Evolutionary conservation across 331 rosid genomes (phyloP), one percentile per base, ranked within the genome.

Genomic region (Rosa hybrid): DNA sequence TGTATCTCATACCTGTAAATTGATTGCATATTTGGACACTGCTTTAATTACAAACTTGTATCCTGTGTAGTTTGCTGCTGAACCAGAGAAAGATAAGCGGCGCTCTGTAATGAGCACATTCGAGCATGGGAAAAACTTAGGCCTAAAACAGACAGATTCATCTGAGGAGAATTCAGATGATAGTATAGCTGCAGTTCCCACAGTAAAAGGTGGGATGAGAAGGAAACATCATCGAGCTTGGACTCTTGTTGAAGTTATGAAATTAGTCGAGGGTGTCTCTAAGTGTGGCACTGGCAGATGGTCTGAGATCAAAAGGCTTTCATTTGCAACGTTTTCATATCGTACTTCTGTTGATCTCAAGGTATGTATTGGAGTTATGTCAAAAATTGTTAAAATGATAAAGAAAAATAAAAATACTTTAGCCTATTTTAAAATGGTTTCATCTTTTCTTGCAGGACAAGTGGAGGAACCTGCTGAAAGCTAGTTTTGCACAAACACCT

Each of bases 311-410:
- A 96, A 93, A 86, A 91, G 91, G 13, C 97, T 90, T 59, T 85
- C 98, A 65, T 96, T 93, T 84, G 86, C 98, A 68, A 90, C 99
- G 3, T 86, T 87, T 81, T 87, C 98, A 18, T 87, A 93, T 77
- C 99, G 99, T 57, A 96, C 99, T 68, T 96, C 99, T 77, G 99
- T 96, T 80, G 99, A 96, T 90, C 98, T 96, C 50, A 96, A 96
- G 94, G 99, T 88, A 78, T 46, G 21, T 80, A 60, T 81, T 73
- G 59, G 73, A 39, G 6, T 68, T 68, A 7, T 65, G 71, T 65
- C 46, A 65, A 18, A 41, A 68, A 41, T 41, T 27, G 50, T 68
- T 18, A 17, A 14, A 64, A 3, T 65, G 21, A 65, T 41, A 18
- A 8, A 9, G 1, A 27, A 21, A 21, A 59, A 8, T 3, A 23